Evolutionary conservation across 2,329 filamentous ascomycete genomes (phyloP), one percentile per base, ranked within the genome.

Genomic region (Calonectria fujianensis): DNA sequence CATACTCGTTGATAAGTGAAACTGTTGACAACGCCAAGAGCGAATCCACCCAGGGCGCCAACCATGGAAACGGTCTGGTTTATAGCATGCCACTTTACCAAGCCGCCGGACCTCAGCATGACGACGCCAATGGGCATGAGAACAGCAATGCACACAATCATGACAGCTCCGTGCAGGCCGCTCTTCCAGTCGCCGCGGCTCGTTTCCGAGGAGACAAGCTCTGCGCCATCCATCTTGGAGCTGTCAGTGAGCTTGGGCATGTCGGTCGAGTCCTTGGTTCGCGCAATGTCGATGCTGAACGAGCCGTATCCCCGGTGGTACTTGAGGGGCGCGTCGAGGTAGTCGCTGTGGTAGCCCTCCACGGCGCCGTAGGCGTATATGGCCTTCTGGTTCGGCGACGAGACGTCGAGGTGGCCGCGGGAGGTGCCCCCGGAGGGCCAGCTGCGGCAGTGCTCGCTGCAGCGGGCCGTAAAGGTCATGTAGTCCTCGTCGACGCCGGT

Each of bases 91-190:
- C 88, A 90, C 73, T 86, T 87, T 2, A 90, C 88, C 82, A 86
- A 88, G 39, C 87, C 86, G 13, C 90, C 85, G 3, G 91, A 80
- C 2, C 90, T 84, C 61, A 93, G 81, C 32, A 92, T 82, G 31
- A 92, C 77, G 16, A 90, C 85, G 1, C 91, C 92, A 13, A 90
- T 75, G 0, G 91, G 91, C 80, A 92, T 88, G 61, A 93, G 77
- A 20, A 89, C 86, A 3, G 92, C 84, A 73, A 93, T 89, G 16
- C 86, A 85, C 14, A 91, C 81, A 50, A 91, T 84, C 92, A 93
- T 93, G 59, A 91, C 80, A 4, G 87, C 81, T 9, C 85, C 87
- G 64, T 91, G 88, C 5, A 85, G 82, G 6, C 86, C 85, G 0
- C 87, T 85, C 75, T 82, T 85, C 76, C 80, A 82, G 69, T 90